These are phyloP conservation scores for Recurvomyces mirabilis DNA, from an alignment of 495 filamentous ascomycete species.

Conservation along the genomic window DNA sequence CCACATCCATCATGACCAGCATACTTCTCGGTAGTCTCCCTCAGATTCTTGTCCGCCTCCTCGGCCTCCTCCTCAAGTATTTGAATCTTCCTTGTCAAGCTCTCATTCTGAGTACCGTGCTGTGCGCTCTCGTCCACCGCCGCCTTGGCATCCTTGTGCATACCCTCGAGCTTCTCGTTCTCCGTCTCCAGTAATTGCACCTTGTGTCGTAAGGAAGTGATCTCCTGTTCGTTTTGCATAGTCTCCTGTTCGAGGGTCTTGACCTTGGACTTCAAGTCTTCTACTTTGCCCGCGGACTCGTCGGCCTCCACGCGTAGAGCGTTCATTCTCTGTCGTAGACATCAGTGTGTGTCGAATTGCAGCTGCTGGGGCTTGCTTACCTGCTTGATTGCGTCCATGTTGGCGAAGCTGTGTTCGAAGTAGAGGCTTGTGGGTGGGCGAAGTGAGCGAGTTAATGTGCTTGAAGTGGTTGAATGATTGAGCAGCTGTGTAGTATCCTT, in stretches of 20 bases:
- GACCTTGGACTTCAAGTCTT: constrained; percentile 76
- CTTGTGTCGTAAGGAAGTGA: constrained; percentile 85
- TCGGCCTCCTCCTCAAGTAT: constrained; percentile 96
- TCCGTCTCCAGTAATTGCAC: constrained; percentile 79
- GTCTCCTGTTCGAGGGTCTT: constrained; percentile 92
- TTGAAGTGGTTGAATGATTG: no score
- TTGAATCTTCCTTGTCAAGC: constrained; percentile 81
- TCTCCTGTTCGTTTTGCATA: constrained; percentile 91
- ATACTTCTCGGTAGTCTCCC: constrained; percentile 98
- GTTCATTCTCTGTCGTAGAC: constrained; percentile 65
- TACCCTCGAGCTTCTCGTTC: constrained; percentile 75
- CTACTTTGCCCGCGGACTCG: constrained; percentile 60
- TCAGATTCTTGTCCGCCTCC: constrained; percentile 81
- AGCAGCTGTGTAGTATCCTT: no score
- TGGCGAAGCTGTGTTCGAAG: constrained; percentile 5
- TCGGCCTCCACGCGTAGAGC: constrained; percentile 87
- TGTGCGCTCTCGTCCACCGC: constrained; percentile 60
- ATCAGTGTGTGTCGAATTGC: neutral
- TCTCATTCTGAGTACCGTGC: constrained; percentile 75
- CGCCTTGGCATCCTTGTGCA: constrained; percentile 67
- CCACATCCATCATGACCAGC: constrained; percentile 19
- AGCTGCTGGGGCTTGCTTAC: constrained; percentile 36
- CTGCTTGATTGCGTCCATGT: constrained; percentile 71
- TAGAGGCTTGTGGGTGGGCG: neutral
- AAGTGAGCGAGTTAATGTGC: neutral